Base-by-base conservation (phyloP, 1,284 basidiomycete species). In the Ustilago trichophora region DNA sequence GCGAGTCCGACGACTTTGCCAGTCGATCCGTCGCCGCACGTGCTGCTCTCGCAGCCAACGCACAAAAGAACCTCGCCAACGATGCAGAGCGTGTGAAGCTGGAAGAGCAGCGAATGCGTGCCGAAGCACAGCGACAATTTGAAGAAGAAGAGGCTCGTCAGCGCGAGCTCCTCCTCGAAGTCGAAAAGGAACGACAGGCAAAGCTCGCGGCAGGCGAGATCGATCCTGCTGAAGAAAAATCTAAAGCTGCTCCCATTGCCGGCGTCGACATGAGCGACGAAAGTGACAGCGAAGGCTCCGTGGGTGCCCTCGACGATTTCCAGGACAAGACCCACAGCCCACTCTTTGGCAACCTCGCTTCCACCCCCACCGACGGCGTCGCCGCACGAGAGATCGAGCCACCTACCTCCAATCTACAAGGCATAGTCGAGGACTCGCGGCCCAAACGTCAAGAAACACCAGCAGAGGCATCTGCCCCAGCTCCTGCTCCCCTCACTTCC, bases 251-350 rank as follows among this genome's bases (percentile, higher is more conserved):
- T n/a, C 73, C 77, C 19, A 70, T 79, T 38, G 71, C 68, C 10
- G 73, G 73, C 38, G 64, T 80, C 26, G 77, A 78, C 22, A 76
- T 78, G 73, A 75, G 75, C 56, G 78, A 79, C 56, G 78, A 77
- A 53, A 75, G 75, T 48, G 78, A 78, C 45, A 72, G 71, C 42
- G 76, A 77, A 40, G 75, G 64, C 12, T 72, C 66, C 21, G 35
- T 65, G 18, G 70, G 46, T 15, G 42, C 50, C 10, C 56, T 66
- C 41, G 57, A 66, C 40, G 59, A 66, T 35, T 57, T 66, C 45
- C 51, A 62, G 43, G 60, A 63, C 54, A 62, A 69, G 41, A 77
- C 73, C 3, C 73, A 77, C 54, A 73, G 73, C n/a, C 75, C 75
- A 9, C 66, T 76, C 36, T 76, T 75, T 43, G 67, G 70, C 33